A percentile compares a stretch with the other conserved stretches of the same genome.
Conservation (phyloP, 805 yeast genomes). For the Aciculoconidium aculeatum region DNA sequence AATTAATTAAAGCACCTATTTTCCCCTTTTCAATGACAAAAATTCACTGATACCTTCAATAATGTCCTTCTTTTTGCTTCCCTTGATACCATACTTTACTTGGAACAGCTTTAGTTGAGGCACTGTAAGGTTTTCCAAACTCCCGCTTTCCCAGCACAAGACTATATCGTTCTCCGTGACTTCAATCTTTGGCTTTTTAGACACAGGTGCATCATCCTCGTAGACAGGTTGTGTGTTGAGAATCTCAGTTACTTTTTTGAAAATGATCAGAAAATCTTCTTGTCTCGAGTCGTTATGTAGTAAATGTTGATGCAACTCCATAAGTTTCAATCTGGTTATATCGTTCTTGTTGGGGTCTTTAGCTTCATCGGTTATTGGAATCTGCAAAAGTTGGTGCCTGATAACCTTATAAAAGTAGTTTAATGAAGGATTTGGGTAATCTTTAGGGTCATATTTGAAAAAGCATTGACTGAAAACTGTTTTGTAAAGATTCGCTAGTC, state of each 20-base stretch:
- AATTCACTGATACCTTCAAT: conserved; percentile 34
- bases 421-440: conserved; percentile 59
- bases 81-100: conserved; percentile 27
- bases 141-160: conserved; percentile 35
- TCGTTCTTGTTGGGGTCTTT: conserved; percentile 16
- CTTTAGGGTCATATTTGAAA: conserved; percentile 48
- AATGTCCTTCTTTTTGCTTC: conserved; percentile 37
- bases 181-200: conserved; percentile 12
- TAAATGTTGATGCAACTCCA: conserved; percentile 9
- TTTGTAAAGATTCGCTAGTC: conserved; percentile 17
- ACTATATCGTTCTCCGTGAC: conserved; percentile 29
- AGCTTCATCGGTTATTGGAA: conserved; percentile 13
- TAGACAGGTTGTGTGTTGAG: conserved; percentile 8
- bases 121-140: conserved; percentile 32
- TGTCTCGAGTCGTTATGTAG: no score
- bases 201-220: conserved; percentile 33
- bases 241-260: neutral
- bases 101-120: conserved; percentile 39
- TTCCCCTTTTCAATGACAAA: conserved; percentile 10
- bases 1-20: no score
- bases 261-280: no score
- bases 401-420: conserved; percentile 61
- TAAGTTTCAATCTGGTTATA: conserved; percentile 11
- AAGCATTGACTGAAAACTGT: conserved; percentile 33
- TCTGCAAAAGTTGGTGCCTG: conserved; percentile 60